phyloP scores from a whole-genome alignment of 768 basidiomycete species.

The Rhizopogon vesiculosus region DNA sequence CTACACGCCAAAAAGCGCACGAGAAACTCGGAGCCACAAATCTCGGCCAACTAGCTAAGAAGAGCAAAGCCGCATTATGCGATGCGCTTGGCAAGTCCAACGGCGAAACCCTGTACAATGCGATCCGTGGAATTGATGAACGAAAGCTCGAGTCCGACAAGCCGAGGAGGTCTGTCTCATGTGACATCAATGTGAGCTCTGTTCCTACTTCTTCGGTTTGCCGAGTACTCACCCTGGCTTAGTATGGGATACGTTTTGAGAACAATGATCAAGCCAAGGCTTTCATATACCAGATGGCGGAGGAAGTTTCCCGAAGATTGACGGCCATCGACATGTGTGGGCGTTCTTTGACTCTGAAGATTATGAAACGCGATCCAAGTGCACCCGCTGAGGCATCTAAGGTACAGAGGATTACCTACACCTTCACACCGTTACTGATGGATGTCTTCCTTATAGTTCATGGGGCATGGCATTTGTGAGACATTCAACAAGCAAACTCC shows the following conservation, averaged over 20 bases:
- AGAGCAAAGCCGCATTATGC: conserved; percentile 61
- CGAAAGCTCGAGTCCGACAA: conserved; percentile 78
- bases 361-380: conserved; percentile 81
- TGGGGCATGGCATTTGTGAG: conserved; percentile 88
- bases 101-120: conserved; percentile 84
- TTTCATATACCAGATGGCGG: conserved; percentile 74
- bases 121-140: conserved; percentile 79
- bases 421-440: conserved; percentile 1
- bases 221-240: conserved; percentile 4
- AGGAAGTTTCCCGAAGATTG: conserved; percentile 71
- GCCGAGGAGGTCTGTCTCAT: conserved; percentile 85
- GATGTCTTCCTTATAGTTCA: conserved; percentile 49
- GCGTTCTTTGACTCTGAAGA: conserved; percentile 74
- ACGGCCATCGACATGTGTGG: conserved; percentile 67
- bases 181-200: conserved; percentile 84
- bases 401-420: conserved; percentile 36
- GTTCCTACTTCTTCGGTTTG: background rate
- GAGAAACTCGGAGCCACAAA: conserved; percentile 72
- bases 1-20: conserved; percentile 69
- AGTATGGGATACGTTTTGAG: conserved; percentile 97
- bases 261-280: conserved; percentile 74
- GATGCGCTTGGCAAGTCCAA: conserved; percentile 73
- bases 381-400: conserved; percentile 91
- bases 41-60: conserved; percentile 63
- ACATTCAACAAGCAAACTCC: conserved; percentile 71